Conservation (phyloP, 2,329 filamentous ascomycete species). For the Microascus cirrosus region DNA sequence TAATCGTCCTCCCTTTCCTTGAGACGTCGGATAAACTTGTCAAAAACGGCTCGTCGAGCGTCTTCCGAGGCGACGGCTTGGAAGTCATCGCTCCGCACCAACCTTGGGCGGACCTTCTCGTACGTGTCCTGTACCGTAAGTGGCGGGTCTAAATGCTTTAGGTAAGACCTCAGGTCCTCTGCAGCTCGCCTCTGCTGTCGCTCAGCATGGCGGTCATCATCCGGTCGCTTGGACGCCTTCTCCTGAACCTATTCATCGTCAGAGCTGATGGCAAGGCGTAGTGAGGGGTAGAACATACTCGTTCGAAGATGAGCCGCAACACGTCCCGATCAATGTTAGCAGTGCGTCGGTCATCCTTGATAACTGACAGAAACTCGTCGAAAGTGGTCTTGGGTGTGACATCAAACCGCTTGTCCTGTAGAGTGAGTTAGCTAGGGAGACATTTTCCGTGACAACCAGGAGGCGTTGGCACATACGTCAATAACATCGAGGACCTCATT, state of each 20-base stretch:
- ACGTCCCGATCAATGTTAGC: conserved; percentile 75
- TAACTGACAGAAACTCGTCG: conserved; percentile 74
- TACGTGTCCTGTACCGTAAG: conserved; percentile 70
- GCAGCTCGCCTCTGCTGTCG: conserved; percentile 75
- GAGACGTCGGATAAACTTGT: conserved; percentile 83
- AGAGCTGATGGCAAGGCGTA: not conserved
- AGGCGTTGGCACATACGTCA: conserved; percentile 45
- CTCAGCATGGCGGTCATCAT: conserved; percentile 78
- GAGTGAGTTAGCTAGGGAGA: conserved; percentile 20
- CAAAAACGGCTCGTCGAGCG: conserved; percentile 71
- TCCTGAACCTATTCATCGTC: conserved; percentile 55
- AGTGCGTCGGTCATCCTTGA: conserved; percentile 80
- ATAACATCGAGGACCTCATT: conserved; percentile 82
- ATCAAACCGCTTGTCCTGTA: conserved; percentile 81
- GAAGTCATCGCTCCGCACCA: conserved; percentile 77
- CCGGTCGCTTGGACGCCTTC: conserved; percentile 69
- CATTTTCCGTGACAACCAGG: not conserved
- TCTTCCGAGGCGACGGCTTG: conserved; percentile 75
- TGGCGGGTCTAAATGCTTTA: conserved; percentile 85
- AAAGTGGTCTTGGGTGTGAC: conserved; percentile 77
- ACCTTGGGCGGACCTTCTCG: conserved; percentile 71
- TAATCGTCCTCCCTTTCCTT: conserved; percentile 80
- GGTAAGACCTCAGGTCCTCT: conserved; percentile 71
- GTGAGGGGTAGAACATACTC: conserved; percentile 35
- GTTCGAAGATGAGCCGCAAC: conserved; percentile 72